These are phyloP conservation scores for Mucor saturninus DNA, from an alignment of 371 early-diverging fungal genomes.

Conservation along the genomic window DNA sequence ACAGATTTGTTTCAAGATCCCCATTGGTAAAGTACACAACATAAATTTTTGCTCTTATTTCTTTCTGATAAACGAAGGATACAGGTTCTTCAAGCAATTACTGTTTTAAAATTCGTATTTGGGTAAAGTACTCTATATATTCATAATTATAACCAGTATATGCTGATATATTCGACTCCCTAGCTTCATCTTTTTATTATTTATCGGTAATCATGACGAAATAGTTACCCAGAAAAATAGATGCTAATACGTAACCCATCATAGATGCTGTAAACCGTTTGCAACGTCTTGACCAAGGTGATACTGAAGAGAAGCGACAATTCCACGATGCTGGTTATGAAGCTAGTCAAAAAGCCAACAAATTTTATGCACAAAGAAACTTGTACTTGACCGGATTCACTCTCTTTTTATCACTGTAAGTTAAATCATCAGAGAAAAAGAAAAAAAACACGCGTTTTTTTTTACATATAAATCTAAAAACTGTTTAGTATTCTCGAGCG, in stretches of 20 bases:
- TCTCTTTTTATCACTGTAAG: conserved; percentile 80
- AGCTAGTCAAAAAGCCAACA: conserved; percentile 67
- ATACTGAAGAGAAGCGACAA: conserved; percentile 38
- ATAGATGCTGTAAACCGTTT: conserved; percentile 76
- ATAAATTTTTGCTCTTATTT: no score
- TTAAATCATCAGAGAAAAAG: not conserved
- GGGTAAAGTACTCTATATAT: conserved; percentile 46
- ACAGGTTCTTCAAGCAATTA: conserved; percentile 54
- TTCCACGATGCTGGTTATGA: conserved; percentile 58
- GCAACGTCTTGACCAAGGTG: conserved; percentile 53
- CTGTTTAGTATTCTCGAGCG: conserved; percentile 69
- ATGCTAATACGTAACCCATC: not conserved
- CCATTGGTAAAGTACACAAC: conserved; percentile 34
- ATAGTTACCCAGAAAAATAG: not conserved
- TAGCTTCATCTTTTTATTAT: conserved; percentile 69
- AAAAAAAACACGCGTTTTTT: not conserved
- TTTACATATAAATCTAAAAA: not conserved
- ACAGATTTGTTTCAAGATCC: conserved; percentile 58
- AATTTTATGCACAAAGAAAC: conserved; percentile 92
- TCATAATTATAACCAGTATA: not conserved
- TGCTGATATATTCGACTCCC: not conserved
- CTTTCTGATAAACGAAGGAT: no score
- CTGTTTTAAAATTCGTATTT: conserved; percentile 63
- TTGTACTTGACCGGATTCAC: conserved; percentile 89
- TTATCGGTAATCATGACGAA: conserved; percentile 53